phyloP scores from a whole-genome alignment of 2,329 filamentous ascomycete species.

The Aureobasidium sp. region DNA sequence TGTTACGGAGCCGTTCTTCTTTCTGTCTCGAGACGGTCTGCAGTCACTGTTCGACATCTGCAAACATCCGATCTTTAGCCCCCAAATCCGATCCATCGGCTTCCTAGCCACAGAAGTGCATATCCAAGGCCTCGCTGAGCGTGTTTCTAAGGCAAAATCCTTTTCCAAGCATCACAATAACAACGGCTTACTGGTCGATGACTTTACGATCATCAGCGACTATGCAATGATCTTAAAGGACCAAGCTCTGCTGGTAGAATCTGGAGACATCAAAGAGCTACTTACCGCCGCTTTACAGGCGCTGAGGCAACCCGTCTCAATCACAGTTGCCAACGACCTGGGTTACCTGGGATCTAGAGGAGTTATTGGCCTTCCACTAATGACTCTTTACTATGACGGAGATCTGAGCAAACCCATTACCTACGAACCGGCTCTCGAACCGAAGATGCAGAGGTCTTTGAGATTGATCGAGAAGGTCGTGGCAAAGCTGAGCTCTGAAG shows the following conservation, averaged over 20 bases:
- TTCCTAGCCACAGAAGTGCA: neutral
- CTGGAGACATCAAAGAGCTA: neutral
- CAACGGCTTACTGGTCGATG: neutral
- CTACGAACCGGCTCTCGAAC: neutral
- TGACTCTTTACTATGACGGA: neutral
- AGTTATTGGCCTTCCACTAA: neutral
- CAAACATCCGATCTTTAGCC: neutral
- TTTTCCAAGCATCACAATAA: neutral
- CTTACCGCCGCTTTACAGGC: neutral
- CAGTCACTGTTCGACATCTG: neutral
- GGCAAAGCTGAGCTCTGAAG: too few species aligned
- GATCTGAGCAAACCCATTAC: neutral
- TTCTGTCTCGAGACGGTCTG: neutral
- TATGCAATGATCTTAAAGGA: neutral
- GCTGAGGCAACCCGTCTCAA: neutral
- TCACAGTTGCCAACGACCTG: neutral
- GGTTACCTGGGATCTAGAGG: neutral
- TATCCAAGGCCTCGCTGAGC: neutral
- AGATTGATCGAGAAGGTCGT: neutral
- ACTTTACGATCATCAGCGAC: neutral
- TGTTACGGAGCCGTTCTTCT: neutral
- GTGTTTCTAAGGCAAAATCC: neutral
- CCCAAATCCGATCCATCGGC: neutral
- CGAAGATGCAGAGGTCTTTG: neutral
- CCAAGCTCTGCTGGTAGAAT: neutral